phyloP scores from a whole-genome alignment of 139 green algal genomes.

The Astrephomene gubernaculifera region DNA sequence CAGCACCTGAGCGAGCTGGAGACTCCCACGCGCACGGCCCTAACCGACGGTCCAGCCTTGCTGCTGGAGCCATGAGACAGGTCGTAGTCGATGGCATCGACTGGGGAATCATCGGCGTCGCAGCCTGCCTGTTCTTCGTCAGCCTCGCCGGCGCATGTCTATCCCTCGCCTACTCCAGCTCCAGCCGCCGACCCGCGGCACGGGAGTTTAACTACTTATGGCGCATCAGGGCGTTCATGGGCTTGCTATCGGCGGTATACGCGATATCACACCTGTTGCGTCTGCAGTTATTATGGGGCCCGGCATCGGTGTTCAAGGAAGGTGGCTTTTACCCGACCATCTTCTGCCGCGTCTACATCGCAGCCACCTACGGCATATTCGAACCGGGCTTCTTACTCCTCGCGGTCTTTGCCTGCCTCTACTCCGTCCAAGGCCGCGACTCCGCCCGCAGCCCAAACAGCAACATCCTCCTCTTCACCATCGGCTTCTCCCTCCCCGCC shows the following conservation, averaged over 20 bases:
- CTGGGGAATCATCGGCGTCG: conserved; percentile 38
- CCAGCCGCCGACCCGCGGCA: background rate
- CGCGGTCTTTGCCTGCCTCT: conserved; percentile 64
- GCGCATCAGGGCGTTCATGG: conserved; percentile 33
- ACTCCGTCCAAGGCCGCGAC: conserved; percentile 57
- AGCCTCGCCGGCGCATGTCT: conserved; percentile 13
- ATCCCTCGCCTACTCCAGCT: conserved; percentile 25
- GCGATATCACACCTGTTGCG: conserved; percentile 41
- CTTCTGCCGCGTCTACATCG: conserved; percentile 61
- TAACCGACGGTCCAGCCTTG: background rate
- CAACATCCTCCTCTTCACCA: conserved; percentile 62
- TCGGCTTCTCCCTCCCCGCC: conserved; percentile 59
- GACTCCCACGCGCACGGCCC: background rate
- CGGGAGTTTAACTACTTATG: conserved; percentile 54
- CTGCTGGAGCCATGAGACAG: conserved; percentile 3
- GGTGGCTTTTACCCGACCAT: conserved; percentile 42
- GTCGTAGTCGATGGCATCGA: conserved; percentile 40
- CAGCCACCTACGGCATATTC: conserved; percentile 58
- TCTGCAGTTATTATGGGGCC: conserved; percentile 58
- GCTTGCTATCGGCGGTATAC: conserved; percentile 19
- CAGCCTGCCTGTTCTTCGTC: conserved; percentile 1
- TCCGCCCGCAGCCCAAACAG: conserved; percentile 36
- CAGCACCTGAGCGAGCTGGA: conserved; percentile 10
- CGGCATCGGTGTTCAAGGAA: conserved; percentile 14
- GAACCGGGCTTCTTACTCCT: conserved; percentile 65